Evolutionary conservation across 441 rosid genomes (phyloP).

Genomic region (Pelargonium exstipulatum): DNA sequence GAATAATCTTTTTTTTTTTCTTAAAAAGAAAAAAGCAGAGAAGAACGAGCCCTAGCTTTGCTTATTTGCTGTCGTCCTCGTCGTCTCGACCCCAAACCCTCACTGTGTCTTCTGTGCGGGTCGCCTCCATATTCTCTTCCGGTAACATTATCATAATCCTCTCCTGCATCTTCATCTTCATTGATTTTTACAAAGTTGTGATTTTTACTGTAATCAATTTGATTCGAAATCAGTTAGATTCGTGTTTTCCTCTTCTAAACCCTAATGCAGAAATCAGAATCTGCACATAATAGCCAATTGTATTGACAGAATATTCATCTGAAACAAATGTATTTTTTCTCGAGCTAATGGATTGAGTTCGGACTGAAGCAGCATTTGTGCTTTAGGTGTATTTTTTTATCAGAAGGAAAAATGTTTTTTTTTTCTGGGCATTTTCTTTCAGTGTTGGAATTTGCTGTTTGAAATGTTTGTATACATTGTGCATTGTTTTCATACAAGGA

Average conservation of each 20-base stretch:
- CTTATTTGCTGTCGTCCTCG: constrained; percentile 3
- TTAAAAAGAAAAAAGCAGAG: no score
- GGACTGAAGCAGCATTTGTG: neutral
- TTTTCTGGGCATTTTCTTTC: no score
- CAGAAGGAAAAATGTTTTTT: neutral
- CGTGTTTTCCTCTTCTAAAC: neutral
- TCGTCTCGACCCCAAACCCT: neutral
- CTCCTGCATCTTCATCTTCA: neutral
- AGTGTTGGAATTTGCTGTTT: neutral
- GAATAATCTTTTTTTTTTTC: no score
- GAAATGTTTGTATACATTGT: neutral
- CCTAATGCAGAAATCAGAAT: neutral
- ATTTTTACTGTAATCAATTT: neutral
- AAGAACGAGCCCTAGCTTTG: neutral
- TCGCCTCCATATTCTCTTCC: neutral
- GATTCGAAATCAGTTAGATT: neutral
- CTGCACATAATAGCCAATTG: neutral
- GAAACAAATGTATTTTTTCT: neutral
- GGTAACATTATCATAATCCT: neutral
- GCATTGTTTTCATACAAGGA: neutral
- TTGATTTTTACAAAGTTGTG: neutral
- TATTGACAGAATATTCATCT: neutral
- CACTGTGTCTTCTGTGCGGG: neutral
- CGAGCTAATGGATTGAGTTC: neutral
- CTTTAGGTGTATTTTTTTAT: neutral